phyloP scores from a whole-genome alignment of 495 filamentous ascomycete genomes.

The Penicillium cataractarum region DNA sequence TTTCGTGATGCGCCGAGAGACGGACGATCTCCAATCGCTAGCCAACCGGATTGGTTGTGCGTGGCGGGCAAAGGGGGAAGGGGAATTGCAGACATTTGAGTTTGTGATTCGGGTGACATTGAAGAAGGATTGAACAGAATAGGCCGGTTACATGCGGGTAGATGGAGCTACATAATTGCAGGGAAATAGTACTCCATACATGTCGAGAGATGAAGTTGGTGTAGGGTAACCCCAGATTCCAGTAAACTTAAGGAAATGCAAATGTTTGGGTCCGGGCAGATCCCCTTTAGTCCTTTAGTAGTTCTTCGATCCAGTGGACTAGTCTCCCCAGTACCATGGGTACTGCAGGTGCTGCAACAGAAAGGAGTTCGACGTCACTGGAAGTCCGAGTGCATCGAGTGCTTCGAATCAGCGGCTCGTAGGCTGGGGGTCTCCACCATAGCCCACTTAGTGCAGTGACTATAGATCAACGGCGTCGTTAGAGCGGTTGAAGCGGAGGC shows the following conservation, averaged over 20 bases:
- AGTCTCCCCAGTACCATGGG: slow-evolving; percentile 14
- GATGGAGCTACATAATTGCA: too few species aligned
- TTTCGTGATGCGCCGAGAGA: slow-evolving; percentile 17
- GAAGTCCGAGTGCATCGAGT: background rate
- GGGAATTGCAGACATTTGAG: slow-evolving; percentile 7
- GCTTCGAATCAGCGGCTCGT: slow-evolving; percentile 8
- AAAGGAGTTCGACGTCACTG: slow-evolving; percentile 19
- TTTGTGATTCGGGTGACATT: slow-evolving; percentile 19
- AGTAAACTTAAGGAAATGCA: slow-evolving; percentile 1
- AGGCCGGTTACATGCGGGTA: background rate
- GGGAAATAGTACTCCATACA: too few species aligned
- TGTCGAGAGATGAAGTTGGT: too few species aligned
- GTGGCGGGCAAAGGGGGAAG: slow-evolving; percentile 16
- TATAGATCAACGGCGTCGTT: slow-evolving; percentile 31
- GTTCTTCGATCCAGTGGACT: background rate
- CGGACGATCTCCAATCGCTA: slow-evolving; percentile 16
- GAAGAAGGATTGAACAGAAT: slow-evolving; percentile 5
- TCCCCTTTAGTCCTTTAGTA: background rate
- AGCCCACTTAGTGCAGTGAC: slow-evolving; percentile 24
- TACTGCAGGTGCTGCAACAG: background rate
- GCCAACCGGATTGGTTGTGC: slow-evolving; percentile 14
- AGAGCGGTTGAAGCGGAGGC: slow-evolving; percentile 13
- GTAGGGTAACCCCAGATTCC: background rate
- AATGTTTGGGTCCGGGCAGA: slow-evolving; percentile 21
- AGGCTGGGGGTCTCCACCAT: slow-evolving; percentile 11